Base-by-base conservation (phyloP, 1,139 yeast species). In the Ogataea hybrid region DNA sequence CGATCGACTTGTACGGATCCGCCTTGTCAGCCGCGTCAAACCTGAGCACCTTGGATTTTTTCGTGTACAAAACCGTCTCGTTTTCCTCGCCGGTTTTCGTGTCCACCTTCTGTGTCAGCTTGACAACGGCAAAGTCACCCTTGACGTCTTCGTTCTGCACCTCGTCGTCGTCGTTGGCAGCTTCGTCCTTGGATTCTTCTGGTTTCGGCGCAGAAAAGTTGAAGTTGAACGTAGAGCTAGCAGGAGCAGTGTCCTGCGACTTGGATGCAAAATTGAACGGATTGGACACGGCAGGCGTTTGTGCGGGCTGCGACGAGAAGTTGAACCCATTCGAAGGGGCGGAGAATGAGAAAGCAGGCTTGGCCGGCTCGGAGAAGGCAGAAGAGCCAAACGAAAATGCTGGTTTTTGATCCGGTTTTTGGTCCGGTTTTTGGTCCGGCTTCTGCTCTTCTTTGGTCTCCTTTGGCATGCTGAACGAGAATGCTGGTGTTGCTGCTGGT, bases 61-160 rank as follows among this genome's bases (percentile, higher is more conserved):
- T 83, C 28, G 81, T 76, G 54, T 74, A 85, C 25, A 77, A 59
- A 0, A 72, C 61, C 4, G 73, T 78, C 65, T 92, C 97, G 44
- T 79, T 73, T 65, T 90, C 97, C 65, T 92, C 97, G 16, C 97
- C 97, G 4, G 94, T 85, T 50, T 74, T 68, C 17, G 67, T 73
- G 14, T 77, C 76, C 11, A 75, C 67, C 45, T 72, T 70, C 20
- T 76, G 70, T 7, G 69, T 64, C 39, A 79, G 62, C 38, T 70
- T 65, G 4, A 72, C 76, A 22, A 73, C 65, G 0, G 79, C 76
- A 52, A 77, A 77, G 43, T 71, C 66, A 14, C 73, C 69, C 15
- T 68, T 63, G 5, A 65, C 78, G 17, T 70, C 75, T 42, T 65
- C 70, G 37, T 68, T 74, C 42, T 63, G 68, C 1, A 52, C 65